Base-by-base conservation (phyloP, 1,139 yeast genomes). In the Yamadazyma dendronema region DNA sequence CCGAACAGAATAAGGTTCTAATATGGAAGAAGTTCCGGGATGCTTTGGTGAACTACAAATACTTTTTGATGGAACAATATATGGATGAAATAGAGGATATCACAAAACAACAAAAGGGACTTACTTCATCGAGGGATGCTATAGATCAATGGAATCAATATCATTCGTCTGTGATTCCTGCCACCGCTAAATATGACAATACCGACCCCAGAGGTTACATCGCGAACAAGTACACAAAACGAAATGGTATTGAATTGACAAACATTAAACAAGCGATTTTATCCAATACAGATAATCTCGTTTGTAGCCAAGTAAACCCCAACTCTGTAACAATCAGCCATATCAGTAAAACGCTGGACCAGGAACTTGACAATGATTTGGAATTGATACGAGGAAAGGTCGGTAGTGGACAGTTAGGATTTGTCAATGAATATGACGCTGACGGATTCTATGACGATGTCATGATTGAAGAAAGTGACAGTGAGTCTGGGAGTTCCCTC, bases 241-340 rank as follows among this genome's bases (percentile, higher is more conserved):
- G 57, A 33, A 66, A 66, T 43, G 54, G 55, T 35, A 49, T 66
- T n/a, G 74, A 68, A 41, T 38, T 62, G 19, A 61, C 72, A 2
- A 54, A 58, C 38, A 57, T 60, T 25, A 63, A 57, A 35, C 39
- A 37, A 27, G 34, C 31, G 9, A 9, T 19, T 7, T 19, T 19
- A 19, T 19, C 22, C 6, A 19, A 9, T 19, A 19, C 9, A 19
- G 8, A 6, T 7, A 19, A 19, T 19, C 9, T 19, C 9, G 22
- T 19, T 9, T 7, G 8, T 19, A 9, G 22, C 22, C 6, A 19
- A 19, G 22, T 19, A 9, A 19, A 19, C n/a, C n/a, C n/a, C n/a
- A 9, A 19, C 9, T 19, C 22, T 6, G 22, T 19, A 9, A 19
- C 6, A 6, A 19, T 19, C 6, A 19, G 22, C 9, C 22, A 19